A percentile compares a stretch with the other conserved stretches of the same genome.
Conservation (phyloP, 805 yeast species). For the Wickerhamiella slavikovae region DNA sequence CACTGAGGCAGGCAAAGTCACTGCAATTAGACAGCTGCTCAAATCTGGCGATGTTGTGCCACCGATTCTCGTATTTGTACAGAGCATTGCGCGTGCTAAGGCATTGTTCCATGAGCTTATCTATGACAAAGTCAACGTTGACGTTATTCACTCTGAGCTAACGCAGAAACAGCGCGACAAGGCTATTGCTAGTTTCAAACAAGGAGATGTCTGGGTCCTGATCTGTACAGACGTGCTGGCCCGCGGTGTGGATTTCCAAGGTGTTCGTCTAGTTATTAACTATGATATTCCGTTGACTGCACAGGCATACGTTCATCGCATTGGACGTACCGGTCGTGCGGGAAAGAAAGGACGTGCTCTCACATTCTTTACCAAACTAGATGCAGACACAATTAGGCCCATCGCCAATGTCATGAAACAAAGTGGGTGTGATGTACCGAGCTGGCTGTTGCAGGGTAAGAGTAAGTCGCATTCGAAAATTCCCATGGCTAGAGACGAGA, state of each 20-base stretch:
- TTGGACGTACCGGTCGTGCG: slow-evolving; percentile 97
- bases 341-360: slow-evolving; percentile 74
- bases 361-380: slow-evolving; percentile 86
- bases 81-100: slow-evolving; percentile 81
- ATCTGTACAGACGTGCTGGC: slow-evolving; percentile 92
- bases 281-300: slow-evolving; percentile 91
- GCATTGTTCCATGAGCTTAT: slow-evolving; percentile 83
- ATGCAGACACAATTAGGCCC: slow-evolving; percentile 50
- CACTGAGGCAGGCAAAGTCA: slow-evolving; percentile 81
- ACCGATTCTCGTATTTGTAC: slow-evolving; percentile 81
- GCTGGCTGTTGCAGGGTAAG: slow-evolving; percentile 50
- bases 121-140: slow-evolving; percentile 83
- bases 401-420: slow-evolving; percentile 90
- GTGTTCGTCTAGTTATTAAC: slow-evolving; percentile 82
- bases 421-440: slow-evolving; percentile 48
- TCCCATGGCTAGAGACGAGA: slow-evolving; percentile 42
- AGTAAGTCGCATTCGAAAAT: slow-evolving; percentile 6
- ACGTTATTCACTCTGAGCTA: slow-evolving; percentile 88
- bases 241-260: slow-evolving; percentile 94
- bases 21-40: slow-evolving; percentile 78
- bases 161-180: slow-evolving; percentile 73
- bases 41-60: slow-evolving; percentile 61
- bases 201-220: slow-evolving; percentile 87
- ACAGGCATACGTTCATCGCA: slow-evolving; percentile 90
- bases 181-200: slow-evolving; percentile 63